Evolutionary conservation across 2,329 filamentous ascomycete species (phyloP), one percentile per base, ranked within the genome.

Genomic region (Pseudogymnoascus sp.): DNA sequence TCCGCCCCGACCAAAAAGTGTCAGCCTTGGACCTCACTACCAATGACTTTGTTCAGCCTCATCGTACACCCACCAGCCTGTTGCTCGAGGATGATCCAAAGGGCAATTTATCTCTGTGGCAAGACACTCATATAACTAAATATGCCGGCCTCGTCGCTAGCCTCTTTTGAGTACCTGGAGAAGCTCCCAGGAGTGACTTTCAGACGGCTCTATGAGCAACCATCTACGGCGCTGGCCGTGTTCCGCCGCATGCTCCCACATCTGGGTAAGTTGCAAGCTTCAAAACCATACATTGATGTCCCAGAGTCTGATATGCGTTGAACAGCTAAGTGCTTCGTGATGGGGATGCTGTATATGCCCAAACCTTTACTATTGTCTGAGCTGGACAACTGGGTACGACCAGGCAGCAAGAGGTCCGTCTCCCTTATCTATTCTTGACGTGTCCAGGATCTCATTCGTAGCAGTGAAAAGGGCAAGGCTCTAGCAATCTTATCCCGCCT

Each of bases 171-270:
- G 73, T 97, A 96, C 77, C 87, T 97, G 73, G 92, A 97, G 82
- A 86, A 87, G 73, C 87, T 96, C 71, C 90, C 90, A 59, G 91
- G 92, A 66, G 91, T 89, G 42, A 95, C 91, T 36, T 96, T 97
- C 75, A 85, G 86, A 73, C 89, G 90, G 75, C 83, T 99, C 52
- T 99, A 99, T 80, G 89, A 92, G 77, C 92, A 97, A 79, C 94
- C 94, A 31, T 96, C 93, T 42, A 96, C 94, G 1, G 89, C 92
- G 37, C 86, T 99, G 67, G 94, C 94, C 67, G 92, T 99, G 71
- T 97, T 97, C 74, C 86, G 94, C 68, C 92, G 94, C 77, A 97
- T 99, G 92, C 83, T 99, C 63, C 91, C 94, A 63, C 89, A 95
- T 72, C 78, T 97, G 65, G 91, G 89, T 92, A 80, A 71, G 78